A percentile compares a stretch with the other conserved stretches of the same genome.
Evolutionary conservation across 2,329 filamentous ascomycete species (phyloP).

Genomic region (Aspergillus sp.): DNA sequence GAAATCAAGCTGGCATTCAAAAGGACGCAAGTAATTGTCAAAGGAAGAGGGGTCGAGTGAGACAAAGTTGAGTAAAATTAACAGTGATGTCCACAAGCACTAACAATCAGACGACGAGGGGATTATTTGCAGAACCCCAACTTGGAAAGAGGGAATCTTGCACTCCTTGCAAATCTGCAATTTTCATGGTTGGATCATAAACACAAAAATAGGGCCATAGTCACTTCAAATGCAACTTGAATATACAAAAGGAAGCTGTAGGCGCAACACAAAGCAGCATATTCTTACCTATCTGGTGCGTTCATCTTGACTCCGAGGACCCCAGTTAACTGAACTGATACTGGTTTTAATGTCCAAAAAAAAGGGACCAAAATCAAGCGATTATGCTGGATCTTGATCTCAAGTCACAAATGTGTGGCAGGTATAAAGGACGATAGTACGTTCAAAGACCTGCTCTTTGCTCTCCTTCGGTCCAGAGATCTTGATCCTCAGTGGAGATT

Average conservation of each 20-base stretch:
- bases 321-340: background rate
- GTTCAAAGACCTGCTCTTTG: background rate
- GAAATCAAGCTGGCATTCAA: background rate
- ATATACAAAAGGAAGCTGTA: background rate
- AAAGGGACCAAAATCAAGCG: background rate
- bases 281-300: conserved; percentile 42
- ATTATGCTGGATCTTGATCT: background rate
- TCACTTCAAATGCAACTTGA: background rate
- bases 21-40: background rate
- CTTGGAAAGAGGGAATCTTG: background rate
- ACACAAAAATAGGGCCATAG: background rate
- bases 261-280: background rate
- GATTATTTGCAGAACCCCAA: background rate
- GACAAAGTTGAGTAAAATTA: background rate
- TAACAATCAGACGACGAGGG: background rate
- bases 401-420: background rate
- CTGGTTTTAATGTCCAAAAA: background rate
- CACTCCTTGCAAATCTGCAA: background rate
- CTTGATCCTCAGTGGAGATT: background rate
- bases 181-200: background rate
- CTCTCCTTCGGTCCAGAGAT: background rate
- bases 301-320: conserved; percentile 46
- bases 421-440: background rate
- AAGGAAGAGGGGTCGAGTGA: background rate
- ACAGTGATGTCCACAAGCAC: background rate